These are phyloP conservation scores for Trichoderma sp. DNA, from an alignment of 2,329 filamentous ascomycete species.

Conservation along the genomic window DNA sequence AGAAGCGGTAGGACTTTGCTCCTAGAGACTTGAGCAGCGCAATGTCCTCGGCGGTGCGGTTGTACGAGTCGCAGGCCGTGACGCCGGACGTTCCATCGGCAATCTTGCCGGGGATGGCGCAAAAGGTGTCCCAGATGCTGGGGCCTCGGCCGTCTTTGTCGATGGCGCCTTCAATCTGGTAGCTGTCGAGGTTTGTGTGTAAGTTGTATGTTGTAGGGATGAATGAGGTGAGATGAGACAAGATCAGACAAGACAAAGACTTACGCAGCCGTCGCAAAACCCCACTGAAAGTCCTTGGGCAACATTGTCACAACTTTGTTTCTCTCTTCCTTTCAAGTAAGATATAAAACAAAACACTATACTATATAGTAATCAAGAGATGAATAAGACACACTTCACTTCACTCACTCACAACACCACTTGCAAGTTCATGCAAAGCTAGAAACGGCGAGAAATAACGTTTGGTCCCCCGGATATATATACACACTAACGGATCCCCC, in stretches of 20 bases:
- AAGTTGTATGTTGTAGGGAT: not conserved
- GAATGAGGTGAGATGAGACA: not conserved
- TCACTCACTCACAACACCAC: not conserved
- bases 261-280: constrained; percentile 74
- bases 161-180: constrained; percentile 79
- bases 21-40: constrained; percentile 71
- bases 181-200: constrained; percentile 48
- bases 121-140: constrained; percentile 91
- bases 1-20: constrained; percentile 77
- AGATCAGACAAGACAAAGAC: constrained; percentile 27
- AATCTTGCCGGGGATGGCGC: constrained; percentile 75
- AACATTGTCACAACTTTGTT: constrained; percentile 45
- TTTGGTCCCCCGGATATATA: not conserved
- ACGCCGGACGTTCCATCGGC: constrained; percentile 72
- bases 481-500: not conserved
- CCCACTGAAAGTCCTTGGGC: constrained; percentile 71
- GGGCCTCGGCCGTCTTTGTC: constrained; percentile 74
- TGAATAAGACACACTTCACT: not conserved
- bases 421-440: not conserved
- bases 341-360: not conserved
- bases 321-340: not conserved
- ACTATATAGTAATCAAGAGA: not conserved
- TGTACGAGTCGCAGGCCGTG: constrained; percentile 83
- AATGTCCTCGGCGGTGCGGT: constrained; percentile 74
- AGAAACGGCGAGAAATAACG: not conserved